phyloP scores from a whole-genome alignment of 23 red algal genomes.

The Gracilaria vermiculophylla region DNA sequence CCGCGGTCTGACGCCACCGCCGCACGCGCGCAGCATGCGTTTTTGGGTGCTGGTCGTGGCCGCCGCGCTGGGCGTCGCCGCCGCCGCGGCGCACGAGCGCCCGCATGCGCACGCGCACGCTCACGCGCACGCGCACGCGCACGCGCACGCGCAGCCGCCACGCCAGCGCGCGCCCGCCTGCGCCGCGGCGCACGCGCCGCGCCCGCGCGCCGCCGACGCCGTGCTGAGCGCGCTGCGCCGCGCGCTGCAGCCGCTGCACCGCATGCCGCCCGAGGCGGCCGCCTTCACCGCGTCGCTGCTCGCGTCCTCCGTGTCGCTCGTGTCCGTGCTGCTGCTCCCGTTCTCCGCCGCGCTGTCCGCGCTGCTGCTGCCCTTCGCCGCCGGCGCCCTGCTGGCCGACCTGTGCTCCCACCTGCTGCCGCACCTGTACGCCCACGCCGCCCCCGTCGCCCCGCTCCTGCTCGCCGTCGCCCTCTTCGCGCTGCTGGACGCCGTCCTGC shows the following conservation, averaged over 20 bases:
- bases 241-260: slow-evolving; percentile 29
- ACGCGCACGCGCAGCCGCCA: neutral
- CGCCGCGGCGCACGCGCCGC: neutral
- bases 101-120: neutral
- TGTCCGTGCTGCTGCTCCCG: slow-evolving; percentile 54
- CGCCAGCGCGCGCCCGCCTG: neutral
- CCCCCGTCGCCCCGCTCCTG: slow-evolving; percentile 26
- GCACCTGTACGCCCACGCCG: slow-evolving; percentile 35
- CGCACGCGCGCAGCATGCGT: too few relatives aligned
- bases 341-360: neutral
- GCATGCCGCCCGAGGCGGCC: slow-evolving; percentile 2
- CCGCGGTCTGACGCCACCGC: too few relatives aligned
- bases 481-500: slow-evolving; percentile 25
- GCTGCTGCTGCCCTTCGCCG: slow-evolving; percentile 63
- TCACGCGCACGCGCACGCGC: slow-evolving; percentile 30
- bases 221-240: neutral
- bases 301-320: slow-evolving; percentile 50
- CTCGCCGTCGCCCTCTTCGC: slow-evolving; percentile 40
- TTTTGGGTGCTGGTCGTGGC: too few relatives aligned
- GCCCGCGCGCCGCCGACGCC: neutral
- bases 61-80: too few relatives aligned
- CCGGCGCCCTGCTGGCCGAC: slow-evolving; percentile 84
- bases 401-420: slow-evolving; percentile 76
- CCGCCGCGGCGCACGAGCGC: neutral
- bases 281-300: slow-evolving; percentile 52